These are phyloP conservation scores for Prinsepia uniflora DNA, from an alignment of 306 rosid genomes.

Conservation along the genomic window DNA sequence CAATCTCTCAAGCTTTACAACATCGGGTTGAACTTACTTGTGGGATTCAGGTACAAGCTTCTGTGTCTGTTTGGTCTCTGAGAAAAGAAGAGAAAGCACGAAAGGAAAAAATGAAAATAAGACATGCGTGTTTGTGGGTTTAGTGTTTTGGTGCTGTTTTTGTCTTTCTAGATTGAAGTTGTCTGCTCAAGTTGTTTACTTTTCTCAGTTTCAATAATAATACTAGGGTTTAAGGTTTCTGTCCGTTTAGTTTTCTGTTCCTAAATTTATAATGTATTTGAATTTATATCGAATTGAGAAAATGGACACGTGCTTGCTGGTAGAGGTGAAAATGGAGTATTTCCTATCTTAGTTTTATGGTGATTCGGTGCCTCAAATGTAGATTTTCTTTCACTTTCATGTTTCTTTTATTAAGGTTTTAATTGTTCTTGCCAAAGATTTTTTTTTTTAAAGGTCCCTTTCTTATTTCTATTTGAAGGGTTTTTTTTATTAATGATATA, in stretches of 20 bases:
- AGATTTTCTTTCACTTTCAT: not conserved
- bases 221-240: slow-evolving; percentile 19
- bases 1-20: slow-evolving; percentile 16
- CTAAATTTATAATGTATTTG: slow-evolving; percentile 1
- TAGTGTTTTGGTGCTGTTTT: not conserved
- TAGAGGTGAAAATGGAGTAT: not conserved
- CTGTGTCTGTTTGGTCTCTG: slow-evolving; percentile 5
- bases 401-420: not conserved
- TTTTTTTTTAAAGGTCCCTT: not conserved
- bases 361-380: not conserved
- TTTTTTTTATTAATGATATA: not conserved
- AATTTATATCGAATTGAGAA: too few relatives aligned
- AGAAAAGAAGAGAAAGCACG: not conserved
- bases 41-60: slow-evolving; percentile 23
- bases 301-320: not conserved
- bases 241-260: not conserved
- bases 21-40: slow-evolving; percentile 9
- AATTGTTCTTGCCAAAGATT: not conserved
- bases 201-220: not conserved
- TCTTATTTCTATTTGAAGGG: not conserved
- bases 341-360: not conserved
- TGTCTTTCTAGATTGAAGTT: slow-evolving; percentile 2
- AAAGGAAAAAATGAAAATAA: not conserved
- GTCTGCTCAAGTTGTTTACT: not conserved
- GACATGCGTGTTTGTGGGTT: not conserved